Evolutionary conservation across 2,329 filamentous ascomycete genomes (phyloP).

Genomic region (Blumeria graminis): DNA sequence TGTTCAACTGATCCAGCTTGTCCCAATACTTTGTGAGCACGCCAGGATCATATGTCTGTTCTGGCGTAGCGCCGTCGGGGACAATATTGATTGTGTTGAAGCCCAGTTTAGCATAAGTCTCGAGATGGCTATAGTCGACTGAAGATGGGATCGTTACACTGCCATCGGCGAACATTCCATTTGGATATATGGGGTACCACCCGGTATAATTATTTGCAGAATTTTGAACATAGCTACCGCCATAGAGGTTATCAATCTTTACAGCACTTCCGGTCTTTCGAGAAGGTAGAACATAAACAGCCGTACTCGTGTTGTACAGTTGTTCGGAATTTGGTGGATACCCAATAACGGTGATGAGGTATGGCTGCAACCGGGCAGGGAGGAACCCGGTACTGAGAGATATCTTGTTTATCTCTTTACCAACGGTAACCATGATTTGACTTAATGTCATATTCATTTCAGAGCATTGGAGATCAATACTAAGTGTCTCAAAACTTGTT

Average conservation of each 20-base stretch:
- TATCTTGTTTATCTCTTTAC: conserved; percentile 17
- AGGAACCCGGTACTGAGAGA: conserved; percentile 16
- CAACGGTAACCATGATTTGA: conserved; percentile 14
- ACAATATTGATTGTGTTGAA: conserved; percentile 22
- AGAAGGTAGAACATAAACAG: conserved; percentile 20
- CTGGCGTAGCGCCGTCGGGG: conserved; percentile 17
- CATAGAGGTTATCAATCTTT: conserved; percentile 23
- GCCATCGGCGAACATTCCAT: conserved; percentile 20
- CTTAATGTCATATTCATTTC: conserved; percentile 11
- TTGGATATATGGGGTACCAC: conserved; percentile 20
- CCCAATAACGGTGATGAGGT: conserved; percentile 17
- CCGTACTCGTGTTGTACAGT: conserved; percentile 16
- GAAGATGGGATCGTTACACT: conserved; percentile 9
- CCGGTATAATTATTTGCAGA: conserved; percentile 10
- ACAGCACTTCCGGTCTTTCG: conserved; percentile 21
- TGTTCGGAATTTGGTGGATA: conserved; percentile 13
- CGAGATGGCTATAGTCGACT: conserved; percentile 16
- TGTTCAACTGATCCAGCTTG: conserved; percentile 19
- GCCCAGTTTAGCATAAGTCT: conserved; percentile 19
- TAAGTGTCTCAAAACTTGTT: conserved; percentile 6
- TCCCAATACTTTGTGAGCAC: conserved; percentile 19
- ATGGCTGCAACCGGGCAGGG: conserved; percentile 15
- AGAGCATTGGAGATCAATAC: conserved; percentile 13
- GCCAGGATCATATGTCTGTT: conserved; percentile 17
- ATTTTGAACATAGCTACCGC: conserved; percentile 21